Conservation (phyloP, 495 filamentous ascomycete genomes). For the Aspergillus cristatus region DNA sequence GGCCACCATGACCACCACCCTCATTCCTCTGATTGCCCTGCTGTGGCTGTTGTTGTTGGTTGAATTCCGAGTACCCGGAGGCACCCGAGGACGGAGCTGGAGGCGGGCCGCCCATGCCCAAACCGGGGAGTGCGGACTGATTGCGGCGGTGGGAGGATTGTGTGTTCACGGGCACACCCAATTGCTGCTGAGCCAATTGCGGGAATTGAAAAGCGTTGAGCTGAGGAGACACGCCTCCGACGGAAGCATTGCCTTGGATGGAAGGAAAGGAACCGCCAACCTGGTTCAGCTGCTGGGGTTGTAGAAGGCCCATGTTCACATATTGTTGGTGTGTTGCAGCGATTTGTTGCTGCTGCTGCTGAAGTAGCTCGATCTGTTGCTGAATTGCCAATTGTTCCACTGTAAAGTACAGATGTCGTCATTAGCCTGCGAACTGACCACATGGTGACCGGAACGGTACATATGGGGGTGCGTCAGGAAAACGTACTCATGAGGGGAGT, state of each 20-base stretch:
- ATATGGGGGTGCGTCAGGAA: conserved; percentile 25
- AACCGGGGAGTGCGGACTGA: conserved; percentile 90
- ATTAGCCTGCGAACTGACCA: conserved; percentile 2
- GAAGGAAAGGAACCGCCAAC: conserved; percentile 59
- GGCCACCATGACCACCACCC: conserved; percentile 60
- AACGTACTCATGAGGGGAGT: conserved; percentile 98
- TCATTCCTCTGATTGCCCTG: conserved; percentile 57
- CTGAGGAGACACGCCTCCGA: conserved; percentile 73
- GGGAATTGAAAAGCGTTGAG: conserved; percentile 83
- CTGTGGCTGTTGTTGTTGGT: conserved; percentile 45
- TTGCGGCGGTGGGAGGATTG: conserved; percentile 88
- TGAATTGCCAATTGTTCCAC: conserved; percentile 99
- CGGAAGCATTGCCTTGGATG: conserved; percentile 48
- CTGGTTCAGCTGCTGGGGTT: conserved; percentile 67
- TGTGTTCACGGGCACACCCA: conserved; percentile 62
- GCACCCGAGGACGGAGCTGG: conserved; percentile 95
- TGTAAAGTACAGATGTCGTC: conserved; percentile 21
- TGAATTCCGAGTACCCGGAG: conserved; percentile 81
- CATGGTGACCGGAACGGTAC: conserved; percentile 1
- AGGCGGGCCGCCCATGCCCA: conserved; percentile 80
- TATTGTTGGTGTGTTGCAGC: conserved; percentile 94
- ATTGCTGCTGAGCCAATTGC: conserved; percentile 68
- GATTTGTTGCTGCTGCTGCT: conserved; percentile 98
- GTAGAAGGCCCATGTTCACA: conserved; percentile 91
- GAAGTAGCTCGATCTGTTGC: conserved; percentile 95